phyloP scores from a whole-genome alignment of 2,329 filamentous ascomycete genomes.

The Niveomyces coronatus region DNA sequence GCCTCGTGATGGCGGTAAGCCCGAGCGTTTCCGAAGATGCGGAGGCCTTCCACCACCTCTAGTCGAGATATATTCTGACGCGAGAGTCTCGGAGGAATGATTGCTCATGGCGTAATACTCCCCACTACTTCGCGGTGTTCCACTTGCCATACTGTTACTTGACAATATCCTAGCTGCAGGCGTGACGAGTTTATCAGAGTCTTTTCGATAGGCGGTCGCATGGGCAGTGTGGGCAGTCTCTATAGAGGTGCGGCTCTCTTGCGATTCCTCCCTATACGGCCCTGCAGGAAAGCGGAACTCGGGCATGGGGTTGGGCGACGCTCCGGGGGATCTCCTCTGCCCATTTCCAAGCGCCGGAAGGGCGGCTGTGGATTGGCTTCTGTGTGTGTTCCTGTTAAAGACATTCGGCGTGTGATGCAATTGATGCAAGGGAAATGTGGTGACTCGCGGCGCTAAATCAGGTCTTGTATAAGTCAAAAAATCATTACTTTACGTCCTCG shows the following conservation, averaged over 20 bases:
- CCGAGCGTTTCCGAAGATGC: constrained; percentile 38
- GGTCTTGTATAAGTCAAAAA: constrained; percentile 27
- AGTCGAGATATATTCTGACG: constrained; percentile 68
- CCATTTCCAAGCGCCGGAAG: constrained; percentile 34
- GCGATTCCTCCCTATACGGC: constrained; percentile 29
- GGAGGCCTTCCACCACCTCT: constrained; percentile 28
- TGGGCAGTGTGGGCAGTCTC: constrained; percentile 26
- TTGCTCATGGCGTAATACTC: constrained; percentile 96
- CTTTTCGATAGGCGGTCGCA: constrained; percentile 23
- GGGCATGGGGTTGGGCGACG: constrained; percentile 34
- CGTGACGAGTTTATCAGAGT: constrained; percentile 40
- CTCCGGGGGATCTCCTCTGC: constrained; percentile 29
- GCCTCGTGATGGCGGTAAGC: constrained; percentile 31
- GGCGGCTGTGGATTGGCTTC: constrained; percentile 31
- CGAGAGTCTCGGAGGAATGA: constrained; percentile 84
- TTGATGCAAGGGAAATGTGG: constrained; percentile 42
- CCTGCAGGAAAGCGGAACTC: constrained; percentile 48
- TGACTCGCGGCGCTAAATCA: constrained; percentile 26
- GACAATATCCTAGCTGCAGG: constrained; percentile 63
- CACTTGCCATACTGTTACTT: constrained; percentile 59
- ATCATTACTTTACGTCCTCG: too few relatives aligned
- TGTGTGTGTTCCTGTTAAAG: constrained; percentile 35
- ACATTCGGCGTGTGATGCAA: constrained; percentile 45
- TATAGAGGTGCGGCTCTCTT: constrained; percentile 7
- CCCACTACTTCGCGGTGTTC: constrained; percentile 80